Evolutionary conservation across 73 alveolate species (phyloP), one percentile per base, ranked within the genome.

Genomic region (Tetrahymena elliotti): DNA sequence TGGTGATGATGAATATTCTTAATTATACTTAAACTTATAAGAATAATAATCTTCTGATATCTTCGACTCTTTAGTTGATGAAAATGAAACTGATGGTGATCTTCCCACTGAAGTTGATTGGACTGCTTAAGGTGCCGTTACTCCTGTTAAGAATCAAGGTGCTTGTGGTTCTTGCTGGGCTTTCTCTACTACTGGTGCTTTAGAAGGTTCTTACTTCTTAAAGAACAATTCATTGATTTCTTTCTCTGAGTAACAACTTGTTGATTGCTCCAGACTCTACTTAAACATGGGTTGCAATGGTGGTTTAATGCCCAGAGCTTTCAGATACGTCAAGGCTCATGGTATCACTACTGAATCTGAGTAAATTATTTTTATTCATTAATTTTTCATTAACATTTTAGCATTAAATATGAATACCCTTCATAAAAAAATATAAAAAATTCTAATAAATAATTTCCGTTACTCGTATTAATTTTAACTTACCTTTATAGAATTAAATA

Each of bases 91-190:
- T 4, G 88, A 22, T 27, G 34, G 88, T 53, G 96, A 53, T 35
- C 83, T 84, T 35, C 94, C 96, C 36, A 37, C 53, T 33, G 94
- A 94, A 39, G 38, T 94, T 24, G 93, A 94, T 94, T 94, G 96
- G 96, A 39, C 92, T 41, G 2, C 84, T 22, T 1, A 35, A 8
- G 96, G 96, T 35, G 96, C 96, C 22, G 96, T 94, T 6, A 83
- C 94, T 1, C 96, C 94, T 52, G 84, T 93, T 40, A 97, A 96
- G 94, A 94, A 98, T 94, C 97, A 98, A 96, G 98, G 97, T 37
- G 10, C 94, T 34, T 98, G 99, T 93, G 99, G 99, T 33, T 96
- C 99, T 31, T 98, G 99, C 97, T 98, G 98, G 98, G 98, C 99
- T 38, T 97, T 98, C 93, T 95, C 99, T 27, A 93, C 99, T 40